Base-by-base conservation (phyloP, 1,284 basidiomycete genomes). In the Boletus sp. region DNA sequence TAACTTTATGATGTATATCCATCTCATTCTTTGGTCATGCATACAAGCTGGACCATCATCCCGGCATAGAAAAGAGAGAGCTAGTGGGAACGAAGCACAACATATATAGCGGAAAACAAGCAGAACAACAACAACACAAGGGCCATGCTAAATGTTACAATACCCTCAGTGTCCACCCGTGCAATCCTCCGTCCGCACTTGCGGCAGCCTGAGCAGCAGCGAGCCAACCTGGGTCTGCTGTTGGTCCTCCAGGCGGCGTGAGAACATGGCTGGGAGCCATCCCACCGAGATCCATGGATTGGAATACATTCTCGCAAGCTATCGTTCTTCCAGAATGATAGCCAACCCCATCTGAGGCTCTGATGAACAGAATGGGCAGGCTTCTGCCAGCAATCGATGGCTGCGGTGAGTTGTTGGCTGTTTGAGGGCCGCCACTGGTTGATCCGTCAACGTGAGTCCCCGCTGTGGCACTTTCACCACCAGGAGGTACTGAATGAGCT, bases 311-410 rank as follows among this genome's bases (percentile, higher is more conserved):
- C 62, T 89, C 89, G 60, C 84, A 88, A 29, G 88, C 78, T 47
- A 93, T 83, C 53, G 88, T 88, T 50, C 88, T 78, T 34, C 88
- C 88, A 25, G 88, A 89, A 62, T 91, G 88, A 62, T 90, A 91
- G 4, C 88, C 88, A 22, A 90, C 80, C 19, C 88, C 88, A 65
- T 91, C 80, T 52, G 74, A 73, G 48, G 85, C 76, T 47, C 88
- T 78, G 57, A 91, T 84, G 65, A 90, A 84, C 48, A 91, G 62
- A 61, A 90, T 60, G 8, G 86, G 81, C 27, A 91, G 67, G 59
- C 76, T 81, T 48, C 80, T 75, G 19, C 89, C 78, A 17, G 76
- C 62, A 51, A 89, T 75, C 8, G 76, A 68, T 25, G 78, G 57
- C 41, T 74, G 69, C n/a, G 72, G 65, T 10, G 68, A 67, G 49